Evolutionary conservation across 1,284 basidiomycete genomes (phyloP).

Genomic region (Bondarzewia mesenterica): DNA sequence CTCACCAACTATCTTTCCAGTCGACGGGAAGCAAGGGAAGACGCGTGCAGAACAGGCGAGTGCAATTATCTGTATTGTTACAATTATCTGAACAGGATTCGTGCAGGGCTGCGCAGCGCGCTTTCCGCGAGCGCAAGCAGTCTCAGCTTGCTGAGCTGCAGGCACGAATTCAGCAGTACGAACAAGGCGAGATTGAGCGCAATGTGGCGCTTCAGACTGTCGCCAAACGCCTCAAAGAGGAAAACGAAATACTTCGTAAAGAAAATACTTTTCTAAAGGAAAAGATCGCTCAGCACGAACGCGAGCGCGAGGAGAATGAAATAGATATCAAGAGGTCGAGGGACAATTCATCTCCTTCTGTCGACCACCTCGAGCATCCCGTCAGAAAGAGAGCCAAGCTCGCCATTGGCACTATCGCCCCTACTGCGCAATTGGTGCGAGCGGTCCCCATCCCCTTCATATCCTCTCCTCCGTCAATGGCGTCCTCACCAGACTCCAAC

Average conservation of each 20-base stretch:
- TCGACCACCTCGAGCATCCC: conserved; percentile 18
- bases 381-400: conserved; percentile 41
- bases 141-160: conserved; percentile 87
- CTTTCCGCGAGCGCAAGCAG: conserved; percentile 87
- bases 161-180: conserved; percentile 78
- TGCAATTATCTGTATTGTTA: conserved; percentile 5
- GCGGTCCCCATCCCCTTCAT: conserved; percentile 16
- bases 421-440: conserved; percentile 14
- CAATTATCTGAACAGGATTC: conserved; percentile 8
- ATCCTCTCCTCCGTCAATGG: conserved; percentile 32
- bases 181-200: conserved; percentile 85
- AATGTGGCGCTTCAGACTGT: conserved; percentile 82
- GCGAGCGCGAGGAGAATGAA: conserved; percentile 28
- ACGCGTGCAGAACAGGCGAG: conserved; percentile 70
- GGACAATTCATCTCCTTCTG: conserved; percentile 33
- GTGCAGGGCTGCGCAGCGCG: conserved; percentile 79
- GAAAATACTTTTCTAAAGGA: conserved; percentile 59
- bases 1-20: conserved; percentile 12
- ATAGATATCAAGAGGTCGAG: conserved; percentile 49
- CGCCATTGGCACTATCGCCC: conserved; percentile 22
- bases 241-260: conserved; percentile 66
- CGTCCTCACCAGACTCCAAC: conserved; percentile 45
- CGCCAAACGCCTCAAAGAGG: conserved; percentile 82
- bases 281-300: conserved; percentile 46
- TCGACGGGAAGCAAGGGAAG: conserved; percentile 53